A percentile compares a stretch with the other conserved stretches of the same genome.
Conservation (phyloP, 2,329 filamentous ascomycete species). For the Botrytis cinerea region DNA sequence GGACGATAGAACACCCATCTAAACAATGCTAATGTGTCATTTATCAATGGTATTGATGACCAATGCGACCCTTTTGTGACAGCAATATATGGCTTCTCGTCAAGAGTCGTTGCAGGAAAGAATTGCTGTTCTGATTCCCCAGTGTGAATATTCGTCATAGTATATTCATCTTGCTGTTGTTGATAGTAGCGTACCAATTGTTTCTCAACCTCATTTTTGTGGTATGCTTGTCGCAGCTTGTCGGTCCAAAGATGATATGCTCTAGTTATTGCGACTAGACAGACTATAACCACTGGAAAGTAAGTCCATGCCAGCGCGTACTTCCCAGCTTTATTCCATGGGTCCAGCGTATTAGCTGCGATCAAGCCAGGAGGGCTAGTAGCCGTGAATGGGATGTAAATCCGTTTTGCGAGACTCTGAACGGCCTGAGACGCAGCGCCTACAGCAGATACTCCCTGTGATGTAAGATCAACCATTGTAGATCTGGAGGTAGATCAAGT, state of each 20-base stretch:
- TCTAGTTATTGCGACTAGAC: constrained; percentile 66
- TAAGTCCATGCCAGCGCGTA: constrained; percentile 89
- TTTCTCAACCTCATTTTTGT: constrained; percentile 77
- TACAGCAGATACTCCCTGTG: constrained; percentile 27
- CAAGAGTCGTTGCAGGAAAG: constrained; percentile 65
- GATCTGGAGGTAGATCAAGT: neutral
- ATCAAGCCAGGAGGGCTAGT: constrained; percentile 62
- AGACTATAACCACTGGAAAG: constrained; percentile 74
- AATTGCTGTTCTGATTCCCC: constrained; percentile 51
- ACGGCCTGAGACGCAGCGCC: constrained; percentile 37
- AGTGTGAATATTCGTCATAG: constrained; percentile 59
- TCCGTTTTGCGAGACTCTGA: constrained; percentile 47
- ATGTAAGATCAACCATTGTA: neutral
- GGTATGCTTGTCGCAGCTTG: constrained; percentile 85
- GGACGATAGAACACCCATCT: constrained; percentile 89
- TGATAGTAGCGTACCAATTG: constrained; percentile 60
- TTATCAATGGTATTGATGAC: constrained; percentile 72
- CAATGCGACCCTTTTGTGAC: constrained; percentile 67
- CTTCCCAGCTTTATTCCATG: constrained; percentile 79
- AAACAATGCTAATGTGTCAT: constrained; percentile 79
- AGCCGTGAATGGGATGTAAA: constrained; percentile 60
- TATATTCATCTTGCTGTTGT: constrained; percentile 58
- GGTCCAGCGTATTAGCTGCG: constrained; percentile 68
- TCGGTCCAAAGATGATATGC: constrained; percentile 91
- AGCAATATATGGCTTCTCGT: constrained; percentile 56